Conservation (phyloP, 305 asterid genomes). For the Solanum hybrid region DNA sequence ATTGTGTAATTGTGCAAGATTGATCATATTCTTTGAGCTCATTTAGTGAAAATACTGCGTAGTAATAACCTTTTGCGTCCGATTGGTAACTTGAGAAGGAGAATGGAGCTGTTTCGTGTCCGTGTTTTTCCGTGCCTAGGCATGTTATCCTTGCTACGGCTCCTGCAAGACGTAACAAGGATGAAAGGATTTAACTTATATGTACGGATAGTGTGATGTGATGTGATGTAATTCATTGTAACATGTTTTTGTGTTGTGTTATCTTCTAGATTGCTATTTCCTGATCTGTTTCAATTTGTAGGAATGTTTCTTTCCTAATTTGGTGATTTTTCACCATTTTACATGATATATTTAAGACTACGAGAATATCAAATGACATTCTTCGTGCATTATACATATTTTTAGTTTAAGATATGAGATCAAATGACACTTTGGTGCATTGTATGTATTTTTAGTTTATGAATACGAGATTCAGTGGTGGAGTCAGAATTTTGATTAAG, state of each 20-base stretch:
- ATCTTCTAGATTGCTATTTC: neutral
- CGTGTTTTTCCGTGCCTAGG: slow-evolving; percentile 35
- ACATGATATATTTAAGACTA: no score
- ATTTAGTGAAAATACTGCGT: slow-evolving; percentile 29
- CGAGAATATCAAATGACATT: no score
- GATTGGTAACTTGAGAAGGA: slow-evolving; percentile 36
- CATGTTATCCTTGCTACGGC: slow-evolving; percentile 43
- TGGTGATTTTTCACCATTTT: neutral
- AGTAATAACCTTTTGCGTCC: slow-evolving; percentile 49
- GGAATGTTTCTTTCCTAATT: neutral
- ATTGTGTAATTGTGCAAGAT: slow-evolving; percentile 24
- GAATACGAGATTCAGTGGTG: neutral
- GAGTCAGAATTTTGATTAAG: no score
- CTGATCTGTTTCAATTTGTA: neutral
- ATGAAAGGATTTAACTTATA: neutral
- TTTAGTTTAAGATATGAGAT: neutral
- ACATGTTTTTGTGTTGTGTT: neutral
- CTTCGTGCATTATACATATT: no score
- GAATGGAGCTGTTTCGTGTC: slow-evolving; percentile 51
- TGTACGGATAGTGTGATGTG: neutral
- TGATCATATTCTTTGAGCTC: slow-evolving; percentile 10
- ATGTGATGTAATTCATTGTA: neutral
- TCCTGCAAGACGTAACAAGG: slow-evolving; percentile 15
- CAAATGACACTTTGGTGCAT: neutral
- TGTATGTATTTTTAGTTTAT: neutral